Evolutionary conservation across 257 asterid genomes (phyloP).

Genomic region (Scutellaria baicalensis): DNA sequence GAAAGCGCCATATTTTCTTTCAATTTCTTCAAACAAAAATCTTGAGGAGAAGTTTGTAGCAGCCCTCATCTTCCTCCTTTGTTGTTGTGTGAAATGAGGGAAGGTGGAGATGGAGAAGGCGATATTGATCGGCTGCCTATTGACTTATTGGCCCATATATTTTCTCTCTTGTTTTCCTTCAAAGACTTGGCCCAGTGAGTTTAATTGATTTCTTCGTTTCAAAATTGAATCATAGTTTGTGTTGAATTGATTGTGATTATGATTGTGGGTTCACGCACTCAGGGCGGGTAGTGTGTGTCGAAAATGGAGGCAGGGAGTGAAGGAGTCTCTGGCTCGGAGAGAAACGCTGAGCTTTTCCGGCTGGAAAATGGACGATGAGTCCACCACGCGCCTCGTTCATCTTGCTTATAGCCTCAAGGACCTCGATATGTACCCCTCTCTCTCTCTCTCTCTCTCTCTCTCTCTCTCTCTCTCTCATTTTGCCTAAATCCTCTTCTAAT

Average conservation of each 20-base stretch:
- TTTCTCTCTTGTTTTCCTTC: conserved; percentile 64
- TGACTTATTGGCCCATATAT: conserved; percentile 76
- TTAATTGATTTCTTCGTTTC: background rate
- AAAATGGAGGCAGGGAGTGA: conserved; percentile 87
- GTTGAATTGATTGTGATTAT: background rate
- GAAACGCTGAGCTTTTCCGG: conserved; percentile 71
- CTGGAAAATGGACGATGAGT: conserved; percentile 81
- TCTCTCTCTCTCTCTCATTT: no score
- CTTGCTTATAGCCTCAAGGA: conserved; percentile 74
- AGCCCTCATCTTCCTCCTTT: background rate
- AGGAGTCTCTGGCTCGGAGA: conserved; percentile 61
- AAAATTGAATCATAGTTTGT: background rate
- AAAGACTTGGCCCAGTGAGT: conserved; percentile 81
- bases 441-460: no score
- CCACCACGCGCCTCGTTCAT: conserved; percentile 67
- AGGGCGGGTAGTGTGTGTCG: conserved; percentile 69
- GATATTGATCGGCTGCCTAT: conserved; percentile 72
- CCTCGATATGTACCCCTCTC: conserved; percentile 76
- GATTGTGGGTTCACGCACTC: background rate
- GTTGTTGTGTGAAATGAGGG: conserved; percentile 11
- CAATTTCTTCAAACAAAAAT: no score
- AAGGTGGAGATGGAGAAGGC: conserved; percentile 30
- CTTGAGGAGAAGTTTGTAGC: no score
- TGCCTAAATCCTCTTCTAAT: background rate
- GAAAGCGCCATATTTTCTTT: conserved; percentile 23